Conservation (phyloP, 176 grass and related monocot species). For the Zoysia pacifica region DNA sequence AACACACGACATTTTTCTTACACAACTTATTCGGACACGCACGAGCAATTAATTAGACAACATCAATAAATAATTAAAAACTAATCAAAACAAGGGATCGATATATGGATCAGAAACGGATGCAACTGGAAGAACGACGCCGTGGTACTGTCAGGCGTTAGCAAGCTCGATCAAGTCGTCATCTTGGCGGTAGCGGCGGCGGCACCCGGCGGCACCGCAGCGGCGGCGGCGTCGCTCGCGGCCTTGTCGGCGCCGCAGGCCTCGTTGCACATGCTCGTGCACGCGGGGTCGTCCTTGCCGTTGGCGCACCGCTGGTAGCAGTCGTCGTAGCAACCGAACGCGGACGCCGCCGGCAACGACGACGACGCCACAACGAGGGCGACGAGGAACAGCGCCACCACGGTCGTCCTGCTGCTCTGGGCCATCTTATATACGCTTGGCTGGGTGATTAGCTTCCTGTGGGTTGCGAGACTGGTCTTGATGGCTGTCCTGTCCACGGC, state of each 20-base stretch:
- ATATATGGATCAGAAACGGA: too few relatives aligned
- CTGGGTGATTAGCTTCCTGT: background rate
- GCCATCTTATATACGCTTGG: background rate
- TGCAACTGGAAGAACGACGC: too few relatives aligned
- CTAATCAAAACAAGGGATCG: too few relatives aligned
- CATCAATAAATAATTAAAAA: too few relatives aligned
- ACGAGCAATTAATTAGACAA: too few relatives aligned
- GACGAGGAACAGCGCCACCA: conserved; percentile 20
- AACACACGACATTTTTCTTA: too few relatives aligned
- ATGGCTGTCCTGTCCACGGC: background rate
- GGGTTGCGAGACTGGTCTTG: background rate
- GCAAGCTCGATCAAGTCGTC: too few relatives aligned
- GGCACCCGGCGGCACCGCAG: too few relatives aligned
- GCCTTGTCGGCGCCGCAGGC: conserved; percentile 22
- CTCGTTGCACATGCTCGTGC: conserved; percentile 60
- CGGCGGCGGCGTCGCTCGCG: background rate
- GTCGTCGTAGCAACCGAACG: conserved; percentile 55
- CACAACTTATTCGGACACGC: too few relatives aligned
- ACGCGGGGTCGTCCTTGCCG: conserved; percentile 46
- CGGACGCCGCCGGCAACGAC: conserved; percentile 31
- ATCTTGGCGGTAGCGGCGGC: background rate
- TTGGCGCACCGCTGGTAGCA: conserved; percentile 68
- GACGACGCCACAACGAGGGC: conserved; percentile 9
- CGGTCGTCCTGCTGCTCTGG: conserved; percentile 26
- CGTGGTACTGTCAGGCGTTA: too few relatives aligned